A percentile compares a stretch with the other conserved stretches of the same genome.
Conservation (phyloP, 352 stramenopile species). For the Hyphochytrium catenoides region DNA sequence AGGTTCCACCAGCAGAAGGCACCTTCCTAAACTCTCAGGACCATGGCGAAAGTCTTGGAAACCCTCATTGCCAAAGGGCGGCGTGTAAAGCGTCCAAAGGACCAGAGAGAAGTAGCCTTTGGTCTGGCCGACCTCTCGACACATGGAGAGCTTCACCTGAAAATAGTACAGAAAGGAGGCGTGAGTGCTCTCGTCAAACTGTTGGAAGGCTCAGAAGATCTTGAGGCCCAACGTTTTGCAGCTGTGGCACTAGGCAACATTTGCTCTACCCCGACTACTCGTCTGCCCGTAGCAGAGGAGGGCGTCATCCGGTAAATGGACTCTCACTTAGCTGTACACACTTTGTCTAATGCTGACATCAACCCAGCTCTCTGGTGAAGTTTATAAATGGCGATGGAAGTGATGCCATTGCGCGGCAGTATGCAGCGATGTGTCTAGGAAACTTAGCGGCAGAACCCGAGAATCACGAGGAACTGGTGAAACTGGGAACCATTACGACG, state of each 20-base stretch:
- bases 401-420: conserved; percentile 79
- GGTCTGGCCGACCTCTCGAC: conserved; percentile 86
- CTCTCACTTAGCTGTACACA: too few species aligned
- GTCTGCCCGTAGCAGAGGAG: conserved; percentile 79
- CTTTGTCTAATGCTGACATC: too few species aligned
- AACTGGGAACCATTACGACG: conserved; percentile 57
- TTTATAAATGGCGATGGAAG: conserved; percentile 62
- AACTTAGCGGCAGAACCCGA: conserved; percentile 82
- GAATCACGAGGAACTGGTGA: conserved; percentile 83
- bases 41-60: conserved; percentile 78
- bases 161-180: conserved; percentile 82
- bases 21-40: too few species aligned
- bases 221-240: conserved; percentile 74
- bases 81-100: conserved; percentile 72
- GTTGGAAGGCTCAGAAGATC: conserved; percentile 66
- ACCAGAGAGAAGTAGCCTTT: conserved; percentile 87
- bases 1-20: too few species aligned
- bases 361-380: conserved; percentile 59
- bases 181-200: conserved; percentile 72
- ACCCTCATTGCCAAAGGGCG: conserved; percentile 82
- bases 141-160: conserved; percentile 68
- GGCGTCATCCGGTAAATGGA: conserved; percentile 53
- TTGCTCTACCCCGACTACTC: conserved; percentile 50
- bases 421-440: conserved; percentile 80
- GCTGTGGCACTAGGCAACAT: conserved; percentile 86